Evolutionary conservation across 2,329 filamentous ascomycete species (phyloP).

Genomic region (Alternaria brassicicola): DNA sequence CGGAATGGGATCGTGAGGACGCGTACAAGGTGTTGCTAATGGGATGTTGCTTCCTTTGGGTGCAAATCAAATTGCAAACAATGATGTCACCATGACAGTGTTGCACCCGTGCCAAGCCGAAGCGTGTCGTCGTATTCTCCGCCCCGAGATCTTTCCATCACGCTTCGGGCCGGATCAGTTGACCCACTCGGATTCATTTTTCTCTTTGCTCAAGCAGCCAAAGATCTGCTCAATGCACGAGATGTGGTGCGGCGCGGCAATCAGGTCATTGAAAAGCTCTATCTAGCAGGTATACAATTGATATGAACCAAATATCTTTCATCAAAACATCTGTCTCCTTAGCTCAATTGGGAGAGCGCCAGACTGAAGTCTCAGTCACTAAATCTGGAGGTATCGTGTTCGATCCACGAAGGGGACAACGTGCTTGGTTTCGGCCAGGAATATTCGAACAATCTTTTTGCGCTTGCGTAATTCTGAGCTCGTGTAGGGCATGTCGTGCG

Average conservation of each 20-base stretch:
- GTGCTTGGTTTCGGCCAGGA: constrained; percentile 18
- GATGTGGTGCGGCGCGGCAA: too few relatives aligned
- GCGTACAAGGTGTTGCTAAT: not conserved
- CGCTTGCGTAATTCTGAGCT: too few relatives aligned
- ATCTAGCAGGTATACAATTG: too few relatives aligned
- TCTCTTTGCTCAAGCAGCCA: not conserved
- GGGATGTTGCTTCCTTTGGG: not conserved
- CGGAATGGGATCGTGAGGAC: not conserved
- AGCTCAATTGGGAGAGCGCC: constrained; percentile 43
- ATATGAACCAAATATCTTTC: not conserved
- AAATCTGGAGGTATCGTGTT: constrained; percentile 42
- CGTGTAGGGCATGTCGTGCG: not conserved
- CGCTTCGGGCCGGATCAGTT: not conserved
- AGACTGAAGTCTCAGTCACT: constrained; percentile 41
- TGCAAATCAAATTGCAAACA: not conserved
- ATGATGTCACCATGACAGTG: constrained; percentile 24
- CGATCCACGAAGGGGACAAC: constrained; percentile 41
- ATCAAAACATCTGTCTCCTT: constrained; percentile 28
- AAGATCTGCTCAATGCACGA: not conserved
- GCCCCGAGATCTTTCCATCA: not conserved
- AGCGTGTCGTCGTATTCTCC: not conserved
- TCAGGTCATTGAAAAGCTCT: too few relatives aligned
- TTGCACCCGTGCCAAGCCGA: constrained; percentile 19
- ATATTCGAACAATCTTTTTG: constrained; percentile 21
- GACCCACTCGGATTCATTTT: not conserved